These are phyloP conservation scores for Crucibulum laeve DNA, from an alignment of 768 basidiomycete species.

Conservation along the genomic window DNA sequence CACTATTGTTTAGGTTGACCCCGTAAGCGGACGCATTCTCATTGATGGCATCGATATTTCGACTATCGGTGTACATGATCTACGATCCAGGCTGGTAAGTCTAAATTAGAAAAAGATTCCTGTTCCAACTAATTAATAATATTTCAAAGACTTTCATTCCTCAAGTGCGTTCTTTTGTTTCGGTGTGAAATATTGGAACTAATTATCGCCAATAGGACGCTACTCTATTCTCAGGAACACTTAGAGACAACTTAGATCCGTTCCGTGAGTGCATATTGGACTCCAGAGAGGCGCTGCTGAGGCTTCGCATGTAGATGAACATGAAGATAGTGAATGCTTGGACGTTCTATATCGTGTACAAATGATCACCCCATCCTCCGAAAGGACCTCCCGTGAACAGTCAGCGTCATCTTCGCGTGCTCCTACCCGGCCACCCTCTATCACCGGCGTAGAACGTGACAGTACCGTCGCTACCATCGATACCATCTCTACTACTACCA, in stretches of 20 bases:
- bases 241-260: conserved; percentile 73
- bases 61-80: conserved; percentile 77
- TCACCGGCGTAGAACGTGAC: conserved; percentile 32
- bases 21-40: conserved; percentile 66
- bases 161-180: conserved; percentile 30
- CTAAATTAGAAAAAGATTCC: neutral
- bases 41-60: conserved; percentile 90
- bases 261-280: conserved; percentile 38
- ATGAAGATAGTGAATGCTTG: conserved; percentile 73
- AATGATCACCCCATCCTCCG: conserved; percentile 57
- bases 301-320: conserved; percentile 45
- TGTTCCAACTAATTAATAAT: conserved; percentile 2
- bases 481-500: conserved; percentile 37
- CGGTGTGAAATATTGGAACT: neutral
- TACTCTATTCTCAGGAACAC: conserved; percentile 75
- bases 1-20: conserved; percentile 52
- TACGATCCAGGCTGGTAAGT: conserved; percentile 70
- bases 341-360: conserved; percentile 83
- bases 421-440: conserved; percentile 38
- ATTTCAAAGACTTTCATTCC: conserved; percentile 71
- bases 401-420: conserved; percentile 44
- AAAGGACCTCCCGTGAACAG: conserved; percentile 42
- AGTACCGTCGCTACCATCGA: conserved; percentile 35
- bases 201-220: conserved; percentile 40
- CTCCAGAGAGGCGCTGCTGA: neutral